Conservation (phyloP, 2,329 filamentous ascomycete genomes). For the Botrytis medusae region DNA sequence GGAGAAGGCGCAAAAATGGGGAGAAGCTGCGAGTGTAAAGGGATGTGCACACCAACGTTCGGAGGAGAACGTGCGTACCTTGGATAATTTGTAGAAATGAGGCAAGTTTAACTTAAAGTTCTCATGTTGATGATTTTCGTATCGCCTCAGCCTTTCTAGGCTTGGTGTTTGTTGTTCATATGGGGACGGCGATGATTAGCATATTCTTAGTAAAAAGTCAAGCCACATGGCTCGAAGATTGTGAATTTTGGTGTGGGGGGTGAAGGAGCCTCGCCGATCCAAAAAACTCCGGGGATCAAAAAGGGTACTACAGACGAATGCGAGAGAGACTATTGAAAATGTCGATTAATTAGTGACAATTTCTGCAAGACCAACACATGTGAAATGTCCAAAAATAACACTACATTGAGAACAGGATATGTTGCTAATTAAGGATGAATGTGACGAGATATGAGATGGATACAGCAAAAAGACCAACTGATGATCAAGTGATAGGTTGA, state of each 20-base stretch:
- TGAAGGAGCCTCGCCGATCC: neutral
- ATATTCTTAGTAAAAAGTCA: neutral
- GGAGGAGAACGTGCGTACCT: slow-evolving; percentile 10
- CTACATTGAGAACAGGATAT: slow-evolving; percentile 7
- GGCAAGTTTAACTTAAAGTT: neutral
- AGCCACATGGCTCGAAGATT: slow-evolving; percentile 16
- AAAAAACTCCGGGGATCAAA: neutral
- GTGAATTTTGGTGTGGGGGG: neutral
- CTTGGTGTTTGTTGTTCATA: neutral
- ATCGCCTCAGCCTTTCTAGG: neutral
- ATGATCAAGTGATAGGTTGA: slow-evolving; percentile 3
- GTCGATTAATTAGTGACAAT: slow-evolving; percentile 21
- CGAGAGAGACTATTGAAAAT: slow-evolving; percentile 20
- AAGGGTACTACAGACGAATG: neutral
- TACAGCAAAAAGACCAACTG: neutral
- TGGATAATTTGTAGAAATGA: neutral
- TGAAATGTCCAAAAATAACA: slow-evolving; percentile 23
- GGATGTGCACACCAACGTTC: slow-evolving; percentile 9
- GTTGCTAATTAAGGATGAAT: slow-evolving; percentile 23
- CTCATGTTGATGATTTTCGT: neutral
- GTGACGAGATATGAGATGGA: neutral
- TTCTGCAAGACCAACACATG: slow-evolving; percentile 9
- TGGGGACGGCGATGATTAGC: neutral
- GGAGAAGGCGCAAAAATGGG: neutral
- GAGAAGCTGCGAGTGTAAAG: slow-evolving; percentile 14